Base-by-base conservation (phyloP, 148 eudicot species). In the Pouteria glomerata region DNA sequence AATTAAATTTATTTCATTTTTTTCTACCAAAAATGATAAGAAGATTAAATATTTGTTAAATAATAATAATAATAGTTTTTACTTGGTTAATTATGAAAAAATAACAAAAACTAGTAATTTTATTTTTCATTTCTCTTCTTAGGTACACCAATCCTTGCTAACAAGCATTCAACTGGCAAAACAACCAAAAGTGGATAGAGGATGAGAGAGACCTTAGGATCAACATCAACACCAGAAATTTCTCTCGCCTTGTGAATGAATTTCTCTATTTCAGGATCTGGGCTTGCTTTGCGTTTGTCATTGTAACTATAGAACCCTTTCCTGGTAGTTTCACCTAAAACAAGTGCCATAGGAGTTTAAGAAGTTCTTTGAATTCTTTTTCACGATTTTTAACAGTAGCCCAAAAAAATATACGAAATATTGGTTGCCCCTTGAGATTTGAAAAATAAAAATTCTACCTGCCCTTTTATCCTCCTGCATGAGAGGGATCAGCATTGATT, bases 381-480 rank as follows among this genome's bases (percentile, higher is more conserved):
- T 16, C 6, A 37, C n/a, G 41, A 68, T 24, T 21, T 42, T 16
- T 1, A 2, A 35, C 19, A 66, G 44, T 39, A 39, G 44, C 5
- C n/a, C n/a, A 12, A 6, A 0, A 13, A 68, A 35, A 1, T 53
- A 57, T 16, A 44, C 27, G 52, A 41, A 18, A 35, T 41, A 65
- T 13, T 7, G 18, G 16, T 65, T 21, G 19, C 19, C 39, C n/a
- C 21, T 1, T 1, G 19, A 45, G 34, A 19, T 66, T 47, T 21
- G 33, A 68, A 59, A 34, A 14, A 73, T 6, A 4, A 21, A 71
- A 65, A 72, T 45, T 63, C 16, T 82, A 91, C 98, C 98, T 51
- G 90, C 90, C 80, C 98, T 91, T 77, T 94, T 91, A 79, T 91
- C 98, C 85, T 94, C 96, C 81, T 87, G 93, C 97, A 94, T 72